Evolutionary conservation across 1,139 yeast genomes (phyloP), one percentile per base, ranked within the genome.

Genomic region (Kazachstania sp.): DNA sequence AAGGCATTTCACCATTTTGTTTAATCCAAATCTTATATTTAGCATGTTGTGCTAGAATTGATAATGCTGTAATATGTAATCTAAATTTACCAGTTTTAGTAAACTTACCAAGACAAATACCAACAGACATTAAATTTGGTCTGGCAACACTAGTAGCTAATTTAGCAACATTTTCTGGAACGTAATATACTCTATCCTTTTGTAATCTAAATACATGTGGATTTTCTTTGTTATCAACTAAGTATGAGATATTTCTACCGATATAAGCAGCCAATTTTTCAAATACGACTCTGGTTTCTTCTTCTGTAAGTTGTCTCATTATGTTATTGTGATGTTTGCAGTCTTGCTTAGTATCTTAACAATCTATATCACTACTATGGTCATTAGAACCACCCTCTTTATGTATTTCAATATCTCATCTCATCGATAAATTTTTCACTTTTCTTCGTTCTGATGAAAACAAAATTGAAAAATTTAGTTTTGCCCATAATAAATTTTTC

Each of bases 1-100:
- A 94, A 9, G 98, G 97, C 98, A 94, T 94, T 69, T 92, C 99
- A 58, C 98, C 98, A 63, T 92, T 92, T 45, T 81, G 81, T 68
- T 94, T 94, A 69, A 92, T 87, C 98, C 98, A 94, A 41, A 92
- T 74, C 70, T 92, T 92, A 71, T 83, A 88, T 66, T 86, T 87
- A 44, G 98, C 97, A 64, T 83, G 83, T 60, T 86, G 83, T 5
- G 95, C 82, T 51, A 92, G 70, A 55, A 86, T 77, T 47, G 86
- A 81, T 55, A 92, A 76, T 4, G 97, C 75, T n/a, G 98, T 92
- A 52, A 94, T 83, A 66, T 92, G 99, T 55, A 92, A 73, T 68
- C 95, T 80, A 73, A 92, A 92, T 69, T 92, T 94, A 31, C 97
- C 97, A 7, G 97, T 86, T 74, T 94, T 92, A 46, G 99, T 92